Evolutionary conservation across 108 stramenopile genomes (phyloP).

Genomic region (Cylindrotheca closterium): DNA sequence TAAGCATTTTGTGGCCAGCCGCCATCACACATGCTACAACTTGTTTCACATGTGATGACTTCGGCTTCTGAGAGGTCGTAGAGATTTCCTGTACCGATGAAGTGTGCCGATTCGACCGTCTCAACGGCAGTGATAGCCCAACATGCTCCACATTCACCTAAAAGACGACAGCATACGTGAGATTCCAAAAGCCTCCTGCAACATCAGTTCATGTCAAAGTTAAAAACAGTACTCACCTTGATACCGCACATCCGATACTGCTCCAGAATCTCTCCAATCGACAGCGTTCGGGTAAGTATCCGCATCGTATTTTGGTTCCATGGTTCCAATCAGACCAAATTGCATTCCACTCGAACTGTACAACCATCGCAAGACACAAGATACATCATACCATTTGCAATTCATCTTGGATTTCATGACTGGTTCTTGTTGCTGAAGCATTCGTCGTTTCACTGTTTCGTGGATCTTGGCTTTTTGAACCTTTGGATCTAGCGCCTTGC

Average conservation of each 20-base stretch:
- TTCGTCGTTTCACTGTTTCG: constrained; percentile 34
- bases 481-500: constrained; percentile 32
- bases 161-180: neutral
- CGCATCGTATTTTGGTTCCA: constrained; percentile 61
- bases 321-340: constrained; percentile 61
- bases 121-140: constrained; percentile 92
- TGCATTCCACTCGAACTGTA: constrained; percentile 43
- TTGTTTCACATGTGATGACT: constrained; percentile 71
- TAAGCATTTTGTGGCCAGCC: constrained; percentile 92
- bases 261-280: constrained; percentile 84
- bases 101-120: constrained; percentile 80
- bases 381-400: constrained; percentile 75
- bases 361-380: constrained; percentile 63
- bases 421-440: constrained; percentile 6
- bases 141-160: constrained; percentile 78
- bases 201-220: neutral
- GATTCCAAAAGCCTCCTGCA: neutral
- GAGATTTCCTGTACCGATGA: constrained; percentile 62
- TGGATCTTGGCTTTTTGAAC: constrained; percentile 29
- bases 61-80: constrained; percentile 71
- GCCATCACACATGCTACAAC: constrained; percentile 79
- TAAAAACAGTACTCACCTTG: constrained; percentile 27
- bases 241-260: constrained; percentile 63
- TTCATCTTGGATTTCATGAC: constrained; percentile 7
- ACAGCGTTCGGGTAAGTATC: constrained; percentile 52